A percentile compares a stretch with the other conserved stretches of the same genome.
These are phyloP conservation scores for Calcarisporium arbuscula DNA, from an alignment of 2,329 filamentous ascomycete species.

Conservation along the genomic window DNA sequence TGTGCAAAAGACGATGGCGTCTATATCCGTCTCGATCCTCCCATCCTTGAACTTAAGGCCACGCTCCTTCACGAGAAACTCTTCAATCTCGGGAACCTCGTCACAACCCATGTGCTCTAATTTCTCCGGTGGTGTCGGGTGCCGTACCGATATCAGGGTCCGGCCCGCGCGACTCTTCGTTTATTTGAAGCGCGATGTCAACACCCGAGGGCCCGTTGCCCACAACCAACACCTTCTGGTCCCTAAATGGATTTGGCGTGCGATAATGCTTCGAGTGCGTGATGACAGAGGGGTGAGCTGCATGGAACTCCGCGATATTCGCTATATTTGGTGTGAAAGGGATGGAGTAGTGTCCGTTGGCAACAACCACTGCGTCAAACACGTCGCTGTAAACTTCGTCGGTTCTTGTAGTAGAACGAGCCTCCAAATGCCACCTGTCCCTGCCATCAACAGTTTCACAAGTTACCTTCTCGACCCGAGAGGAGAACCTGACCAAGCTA, in stretches of 20 bases:
- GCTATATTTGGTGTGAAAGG: slow-evolving; percentile 59
- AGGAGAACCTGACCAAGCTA: slow-evolving; percentile 62
- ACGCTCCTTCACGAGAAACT: slow-evolving; percentile 45
- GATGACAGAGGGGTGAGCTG: slow-evolving; percentile 52
- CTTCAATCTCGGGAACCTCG: slow-evolving; percentile 53
- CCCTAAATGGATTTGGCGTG: slow-evolving; percentile 51
- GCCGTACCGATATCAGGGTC: slow-evolving; percentile 59
- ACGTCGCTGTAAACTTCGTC: slow-evolving; percentile 31
- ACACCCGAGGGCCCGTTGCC: slow-evolving; percentile 80
- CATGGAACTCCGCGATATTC: slow-evolving; percentile 54
- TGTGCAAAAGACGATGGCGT: slow-evolving; percentile 79
- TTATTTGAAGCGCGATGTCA: slow-evolving; percentile 77
- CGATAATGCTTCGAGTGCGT: slow-evolving; percentile 79
- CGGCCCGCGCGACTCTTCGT: slow-evolving; percentile 49
- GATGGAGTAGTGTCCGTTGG: slow-evolving; percentile 68
- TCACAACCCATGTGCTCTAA: slow-evolving; percentile 39
- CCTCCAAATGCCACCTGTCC: slow-evolving; percentile 57
- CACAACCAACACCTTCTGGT: slow-evolving; percentile 73
- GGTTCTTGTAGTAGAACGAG: slow-evolving; percentile 43
- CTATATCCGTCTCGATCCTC: slow-evolving; percentile 58
- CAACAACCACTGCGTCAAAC: slow-evolving; percentile 72
- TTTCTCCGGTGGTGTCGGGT: slow-evolving; percentile 38
- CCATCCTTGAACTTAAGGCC: slow-evolving; percentile 64
- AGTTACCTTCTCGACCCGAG: slow-evolving; percentile 58
- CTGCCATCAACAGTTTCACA: slow-evolving; percentile 20